phyloP scores from a whole-genome alignment of 2,329 filamentous ascomycete genomes.

The Fusarium continuum region DNA sequence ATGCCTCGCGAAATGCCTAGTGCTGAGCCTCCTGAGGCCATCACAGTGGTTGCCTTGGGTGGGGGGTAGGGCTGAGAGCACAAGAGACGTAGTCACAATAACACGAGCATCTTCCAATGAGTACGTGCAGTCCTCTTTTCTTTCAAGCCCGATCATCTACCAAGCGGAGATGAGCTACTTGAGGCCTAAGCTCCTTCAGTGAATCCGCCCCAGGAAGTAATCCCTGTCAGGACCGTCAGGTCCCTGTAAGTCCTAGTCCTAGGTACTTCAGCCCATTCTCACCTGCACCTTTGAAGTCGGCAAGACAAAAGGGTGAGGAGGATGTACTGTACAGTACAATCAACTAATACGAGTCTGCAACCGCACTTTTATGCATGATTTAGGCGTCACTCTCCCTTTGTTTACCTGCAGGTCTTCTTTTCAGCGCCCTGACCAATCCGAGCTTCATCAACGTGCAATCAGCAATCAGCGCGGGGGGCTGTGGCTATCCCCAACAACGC shows the following conservation, averaged over 20 bases:
- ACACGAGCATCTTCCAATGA: not conserved
- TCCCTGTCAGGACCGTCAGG: slow-evolving; percentile 2
- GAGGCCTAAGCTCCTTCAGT: slow-evolving; percentile 11
- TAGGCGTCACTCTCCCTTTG: not conserved
- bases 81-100: not conserved
- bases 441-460: not conserved
- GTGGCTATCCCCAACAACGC: not conserved
- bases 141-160: not conserved
- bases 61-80: slow-evolving; percentile 6
- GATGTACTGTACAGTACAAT: not conserved
- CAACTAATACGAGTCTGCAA: not conserved
- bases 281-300: no score
- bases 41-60: not conserved
- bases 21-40: not conserved
- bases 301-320: not conserved
- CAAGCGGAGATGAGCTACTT: not conserved
- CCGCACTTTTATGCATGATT: not conserved
- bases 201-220: slow-evolving; percentile 3
- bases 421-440: not conserved
- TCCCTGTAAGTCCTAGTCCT: slow-evolving; percentile 9
- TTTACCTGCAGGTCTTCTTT: not conserved
- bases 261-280: no score
- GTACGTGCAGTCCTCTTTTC: not conserved
- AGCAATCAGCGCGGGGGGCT: not conserved
- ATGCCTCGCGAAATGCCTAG: slow-evolving; percentile 9